Evolutionary conservation across 2,329 filamentous ascomycete genomes (phyloP).

Genomic region (Thermothelomyces thermophilus): DNA sequence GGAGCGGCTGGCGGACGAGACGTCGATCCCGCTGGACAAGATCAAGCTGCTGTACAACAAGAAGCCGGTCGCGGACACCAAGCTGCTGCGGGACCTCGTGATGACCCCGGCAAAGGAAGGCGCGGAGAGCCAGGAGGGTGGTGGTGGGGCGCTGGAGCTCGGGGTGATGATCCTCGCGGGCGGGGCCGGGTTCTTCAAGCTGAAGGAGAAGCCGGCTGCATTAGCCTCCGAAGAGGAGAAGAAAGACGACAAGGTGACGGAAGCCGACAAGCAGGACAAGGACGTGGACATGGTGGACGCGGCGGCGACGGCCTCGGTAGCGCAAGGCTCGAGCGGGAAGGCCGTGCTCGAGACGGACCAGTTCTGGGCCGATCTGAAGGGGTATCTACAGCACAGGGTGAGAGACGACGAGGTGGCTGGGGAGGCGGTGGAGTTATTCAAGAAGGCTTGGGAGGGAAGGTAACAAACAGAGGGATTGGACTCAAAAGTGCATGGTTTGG

Average conservation of each 20-base stretch:
- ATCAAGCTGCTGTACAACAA: slow-evolving; percentile 81
- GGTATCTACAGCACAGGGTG: slow-evolving; percentile 72
- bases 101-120: slow-evolving; percentile 25
- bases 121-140: too few species aligned
- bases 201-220: slow-evolving; percentile 20
- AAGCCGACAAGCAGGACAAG: slow-evolving; percentile 9
- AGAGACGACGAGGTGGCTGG: slow-evolving; percentile 62
- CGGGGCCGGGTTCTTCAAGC: slow-evolving; percentile 28
- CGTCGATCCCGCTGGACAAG: slow-evolving; percentile 63
- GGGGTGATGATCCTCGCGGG: slow-evolving; percentile 85
- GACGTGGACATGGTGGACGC: slow-evolving; percentile 28
- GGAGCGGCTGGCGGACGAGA: slow-evolving; percentile 55
- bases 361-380: slow-evolving; percentile 83
- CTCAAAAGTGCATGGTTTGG: background rate
- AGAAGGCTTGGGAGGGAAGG: slow-evolving; percentile 58
- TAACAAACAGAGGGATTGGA: background rate
- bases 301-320: slow-evolving; percentile 37
- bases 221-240: slow-evolving; percentile 16
- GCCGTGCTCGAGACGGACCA: slow-evolving; percentile 60
- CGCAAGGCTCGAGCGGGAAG: slow-evolving; percentile 48
- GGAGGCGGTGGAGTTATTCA: slow-evolving; percentile 61
- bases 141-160: slow-evolving; percentile 59
- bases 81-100: slow-evolving; percentile 68
- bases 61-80: slow-evolving; percentile 74
- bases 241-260: background rate